Percentiles rank a stretch among this genome's conserved stretches.
Conservation (phyloP, 257 asterid genomes). For the Fraxinus cuspidata region DNA sequence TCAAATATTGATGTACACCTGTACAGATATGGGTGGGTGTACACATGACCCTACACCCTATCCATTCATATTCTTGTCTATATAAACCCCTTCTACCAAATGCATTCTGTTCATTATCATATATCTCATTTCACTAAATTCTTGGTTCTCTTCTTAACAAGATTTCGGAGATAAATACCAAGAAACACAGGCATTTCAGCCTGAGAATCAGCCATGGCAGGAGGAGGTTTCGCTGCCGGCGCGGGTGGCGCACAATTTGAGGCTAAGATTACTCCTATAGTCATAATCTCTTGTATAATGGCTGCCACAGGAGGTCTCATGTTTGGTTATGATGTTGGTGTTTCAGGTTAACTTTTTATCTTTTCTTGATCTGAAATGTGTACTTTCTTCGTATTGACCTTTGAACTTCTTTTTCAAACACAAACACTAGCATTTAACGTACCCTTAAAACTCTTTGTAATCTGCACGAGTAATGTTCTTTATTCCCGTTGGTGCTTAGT, state of each 20-base stretch:
- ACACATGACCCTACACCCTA: background rate
- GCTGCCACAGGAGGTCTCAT: conserved; percentile 92
- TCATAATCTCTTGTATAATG: conserved; percentile 72
- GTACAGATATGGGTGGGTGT: conserved; percentile 31
- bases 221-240: conserved; percentile 59
- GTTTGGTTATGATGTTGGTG: conserved; percentile 85
- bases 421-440: too few species aligned
- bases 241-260: conserved; percentile 62
- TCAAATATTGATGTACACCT: conserved; percentile 34
- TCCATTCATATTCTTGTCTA: conserved; percentile 29
- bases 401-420: background rate
- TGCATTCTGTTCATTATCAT: conserved; percentile 15
- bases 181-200: background rate
- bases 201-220: conserved; percentile 47
- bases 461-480: too few species aligned
- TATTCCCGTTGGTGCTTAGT: too few species aligned
- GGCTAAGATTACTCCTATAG: conserved; percentile 82
- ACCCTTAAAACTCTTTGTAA: too few species aligned
- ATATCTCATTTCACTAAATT: conserved; percentile 6
- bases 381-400: background rate
- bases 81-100: conserved; percentile 22
- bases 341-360: conserved; percentile 49
- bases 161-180: background rate
- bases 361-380: background rate
- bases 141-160: background rate